These are phyloP conservation scores for Backusella sp. DNA, from an alignment of 192 early-diverging fungal genomes.

Conservation along the genomic window DNA sequence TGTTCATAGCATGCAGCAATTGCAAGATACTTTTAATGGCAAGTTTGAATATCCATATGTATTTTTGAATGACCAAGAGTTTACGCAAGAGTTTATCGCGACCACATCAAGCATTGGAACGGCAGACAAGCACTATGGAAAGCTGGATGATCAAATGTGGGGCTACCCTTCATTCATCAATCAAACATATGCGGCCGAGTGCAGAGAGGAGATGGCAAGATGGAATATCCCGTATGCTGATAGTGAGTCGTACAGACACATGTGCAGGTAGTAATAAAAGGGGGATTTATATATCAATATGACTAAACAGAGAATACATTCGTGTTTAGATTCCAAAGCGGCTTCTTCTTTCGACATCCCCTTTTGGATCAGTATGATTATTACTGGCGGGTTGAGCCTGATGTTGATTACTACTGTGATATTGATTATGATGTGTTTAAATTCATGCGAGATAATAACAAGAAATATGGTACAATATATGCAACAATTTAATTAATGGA, in stretches of 20 bases:
- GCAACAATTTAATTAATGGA: too few species aligned
- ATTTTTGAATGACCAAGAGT: conserved; percentile 81
- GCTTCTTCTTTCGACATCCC: conserved; percentile 76
- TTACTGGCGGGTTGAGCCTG: conserved; percentile 90
- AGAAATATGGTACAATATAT: conserved; percentile 85
- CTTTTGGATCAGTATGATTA: conserved; percentile 72
- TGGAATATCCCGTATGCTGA: conserved; percentile 58
- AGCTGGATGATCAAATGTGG: conserved; percentile 64
- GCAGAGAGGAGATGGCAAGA: conserved; percentile 52
- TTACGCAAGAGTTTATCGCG: conserved; percentile 66
- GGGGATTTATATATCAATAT: neutral
- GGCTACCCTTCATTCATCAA: conserved; percentile 78
- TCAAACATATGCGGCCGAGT: conserved; percentile 51
- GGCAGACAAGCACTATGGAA: conserved; percentile 60
- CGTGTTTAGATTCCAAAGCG: conserved; percentile 61
- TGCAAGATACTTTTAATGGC: conserved; percentile 81
- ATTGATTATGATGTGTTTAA: conserved; percentile 86
- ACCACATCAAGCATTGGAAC: conserved; percentile 50
- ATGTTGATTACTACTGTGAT: conserved; percentile 77
- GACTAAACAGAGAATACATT: neutral
- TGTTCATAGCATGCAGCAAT: conserved; percentile 52
- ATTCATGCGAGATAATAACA: conserved; percentile 71
- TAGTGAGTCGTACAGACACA: conserved; percentile 69
- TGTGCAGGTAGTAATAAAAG: conserved; percentile 62
- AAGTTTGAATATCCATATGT: conserved; percentile 87